Evolutionary conservation across 371 early-diverging fungal genomes (phyloP).

Genomic region (Saksenaea vasiformis): DNA sequence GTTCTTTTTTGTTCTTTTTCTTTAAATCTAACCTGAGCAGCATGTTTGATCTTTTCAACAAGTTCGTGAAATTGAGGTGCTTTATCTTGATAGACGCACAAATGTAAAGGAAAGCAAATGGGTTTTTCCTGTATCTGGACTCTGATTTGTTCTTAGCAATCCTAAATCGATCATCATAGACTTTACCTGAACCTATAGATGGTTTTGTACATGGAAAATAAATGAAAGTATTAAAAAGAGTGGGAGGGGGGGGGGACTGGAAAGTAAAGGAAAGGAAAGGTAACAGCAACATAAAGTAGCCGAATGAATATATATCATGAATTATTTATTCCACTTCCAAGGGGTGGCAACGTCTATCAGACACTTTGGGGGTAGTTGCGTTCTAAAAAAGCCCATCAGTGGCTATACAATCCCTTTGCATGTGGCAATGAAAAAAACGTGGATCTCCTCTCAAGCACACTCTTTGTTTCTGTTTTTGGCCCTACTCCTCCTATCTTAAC

Average conservation of each 20-base stretch:
- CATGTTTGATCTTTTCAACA: constrained; percentile 29
- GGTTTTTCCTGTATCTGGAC: constrained; percentile 34
- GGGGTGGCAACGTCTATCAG: not conserved
- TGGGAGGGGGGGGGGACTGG: constrained; percentile 3
- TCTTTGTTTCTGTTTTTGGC: not conserved
- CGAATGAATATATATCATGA: constrained; percentile 1
- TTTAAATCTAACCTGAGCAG: constrained; percentile 20
- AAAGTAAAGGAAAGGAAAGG: constrained; percentile 6
- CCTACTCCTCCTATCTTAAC: not conserved
- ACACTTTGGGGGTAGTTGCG: constrained; percentile 5
- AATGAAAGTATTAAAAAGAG: not conserved
- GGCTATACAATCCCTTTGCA: constrained; percentile 7
- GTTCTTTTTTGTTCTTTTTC: not conserved
- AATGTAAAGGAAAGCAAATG: constrained; percentile 31
- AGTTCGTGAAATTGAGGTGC: constrained; percentile 39
- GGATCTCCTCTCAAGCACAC: constrained; percentile 6
- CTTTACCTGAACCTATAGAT: constrained; percentile 32
- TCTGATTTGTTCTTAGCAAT: constrained; percentile 13
- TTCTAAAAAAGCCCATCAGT: constrained; percentile 6
- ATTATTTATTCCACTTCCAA: not conserved
- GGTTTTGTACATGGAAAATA: constrained; percentile 24
- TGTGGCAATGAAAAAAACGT: constrained; percentile 5
- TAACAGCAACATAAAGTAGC: not conserved
- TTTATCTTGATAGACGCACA: constrained; percentile 36
- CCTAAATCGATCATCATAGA: not conserved